phyloP scores from a whole-genome alignment of 2,329 filamentous ascomycete genomes.

The Fusarium musae region DNA sequence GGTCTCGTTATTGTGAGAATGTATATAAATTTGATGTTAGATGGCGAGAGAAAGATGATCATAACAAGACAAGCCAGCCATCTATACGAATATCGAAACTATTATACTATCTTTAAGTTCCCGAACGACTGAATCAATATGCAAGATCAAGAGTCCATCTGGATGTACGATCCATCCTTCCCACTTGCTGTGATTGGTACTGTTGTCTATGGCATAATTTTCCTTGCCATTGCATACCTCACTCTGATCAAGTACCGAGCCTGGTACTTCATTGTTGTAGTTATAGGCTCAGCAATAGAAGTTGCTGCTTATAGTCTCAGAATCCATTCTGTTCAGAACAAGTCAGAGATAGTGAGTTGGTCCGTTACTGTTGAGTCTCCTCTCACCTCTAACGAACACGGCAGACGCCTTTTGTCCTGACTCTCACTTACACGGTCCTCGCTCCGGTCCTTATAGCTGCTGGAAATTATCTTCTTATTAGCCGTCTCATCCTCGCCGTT shows the following conservation, averaged over 20 bases:
- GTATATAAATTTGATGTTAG: slow-evolving; percentile 7
- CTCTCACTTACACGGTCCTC: slow-evolving; percentile 57
- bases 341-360: slow-evolving; percentile 48
- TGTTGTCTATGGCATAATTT: slow-evolving; percentile 53
- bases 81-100: neutral
- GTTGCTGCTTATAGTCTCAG: slow-evolving; percentile 56
- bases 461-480: slow-evolving; percentile 62
- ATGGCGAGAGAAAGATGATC: neutral
- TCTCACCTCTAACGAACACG: neutral
- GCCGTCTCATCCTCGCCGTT: slow-evolving; percentile 55
- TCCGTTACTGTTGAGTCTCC: neutral
- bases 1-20: neutral
- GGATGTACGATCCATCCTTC: slow-evolving; percentile 58
- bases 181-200: slow-evolving; percentile 55
- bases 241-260: slow-evolving; percentile 55
- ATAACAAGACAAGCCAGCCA: neutral
- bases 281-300: slow-evolving; percentile 55
- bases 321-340: slow-evolving; percentile 50
- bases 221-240: slow-evolving; percentile 52
- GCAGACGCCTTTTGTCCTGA: slow-evolving; percentile 53
- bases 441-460: slow-evolving; percentile 62
- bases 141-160: slow-evolving; percentile 48
- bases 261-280: slow-evolving; percentile 56
- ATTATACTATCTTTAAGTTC: neutral
- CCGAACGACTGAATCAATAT: slow-evolving; percentile 25